Conservation (phyloP, 441 rosid species). For the Pelargonium myrrhifolium region DNA sequence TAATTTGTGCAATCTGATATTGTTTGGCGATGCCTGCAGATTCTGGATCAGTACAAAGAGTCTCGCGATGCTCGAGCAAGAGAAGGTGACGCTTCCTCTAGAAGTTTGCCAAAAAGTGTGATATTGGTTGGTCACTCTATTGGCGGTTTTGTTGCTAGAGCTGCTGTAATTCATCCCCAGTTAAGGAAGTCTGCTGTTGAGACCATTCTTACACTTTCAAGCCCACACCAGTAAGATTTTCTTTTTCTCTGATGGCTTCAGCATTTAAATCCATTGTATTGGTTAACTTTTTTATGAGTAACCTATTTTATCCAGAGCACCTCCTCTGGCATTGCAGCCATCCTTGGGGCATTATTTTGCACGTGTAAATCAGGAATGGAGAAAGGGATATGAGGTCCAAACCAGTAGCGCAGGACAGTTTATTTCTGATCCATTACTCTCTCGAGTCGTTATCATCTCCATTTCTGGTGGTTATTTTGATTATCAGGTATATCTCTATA, state of each 20-base stretch:
- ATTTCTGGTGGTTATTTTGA: conserved; percentile 87
- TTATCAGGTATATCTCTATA: conserved; percentile 54
- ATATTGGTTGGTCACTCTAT: conserved; percentile 96
- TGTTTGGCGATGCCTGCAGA: conserved; percentile 39
- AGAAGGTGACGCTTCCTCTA: conserved; percentile 66
- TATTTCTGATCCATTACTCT: conserved; percentile 54
- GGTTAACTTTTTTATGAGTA: conserved; percentile 22
- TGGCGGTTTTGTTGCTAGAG: conserved; percentile 99
- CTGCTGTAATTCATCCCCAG: conserved; percentile 74
- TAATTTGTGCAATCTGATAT: conserved; percentile 2
- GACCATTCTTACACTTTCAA: conserved; percentile 87
- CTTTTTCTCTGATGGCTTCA: conserved; percentile 17
- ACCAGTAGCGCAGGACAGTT: conserved; percentile 41
- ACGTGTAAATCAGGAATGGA: conserved; percentile 75
- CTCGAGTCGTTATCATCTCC: conserved; percentile 74
- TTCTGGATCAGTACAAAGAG: conserved; percentile 82
- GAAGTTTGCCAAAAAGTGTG: conserved; percentile 67
- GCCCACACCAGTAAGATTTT: conserved; percentile 86
- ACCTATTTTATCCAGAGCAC: conserved; percentile 56
- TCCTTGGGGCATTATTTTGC: conserved; percentile 83
- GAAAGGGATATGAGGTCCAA: conserved; percentile 61
- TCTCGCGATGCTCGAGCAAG: conserved; percentile 56
- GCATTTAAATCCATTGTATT: conserved; percentile 18
- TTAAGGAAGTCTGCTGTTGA: conserved; percentile 73
- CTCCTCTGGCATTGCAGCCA: conserved; percentile 96